These are phyloP conservation scores for Cutaneotrichosporon arboriforme DNA, from an alignment of 1,284 basidiomycete genomes.

Conservation along the genomic window DNA sequence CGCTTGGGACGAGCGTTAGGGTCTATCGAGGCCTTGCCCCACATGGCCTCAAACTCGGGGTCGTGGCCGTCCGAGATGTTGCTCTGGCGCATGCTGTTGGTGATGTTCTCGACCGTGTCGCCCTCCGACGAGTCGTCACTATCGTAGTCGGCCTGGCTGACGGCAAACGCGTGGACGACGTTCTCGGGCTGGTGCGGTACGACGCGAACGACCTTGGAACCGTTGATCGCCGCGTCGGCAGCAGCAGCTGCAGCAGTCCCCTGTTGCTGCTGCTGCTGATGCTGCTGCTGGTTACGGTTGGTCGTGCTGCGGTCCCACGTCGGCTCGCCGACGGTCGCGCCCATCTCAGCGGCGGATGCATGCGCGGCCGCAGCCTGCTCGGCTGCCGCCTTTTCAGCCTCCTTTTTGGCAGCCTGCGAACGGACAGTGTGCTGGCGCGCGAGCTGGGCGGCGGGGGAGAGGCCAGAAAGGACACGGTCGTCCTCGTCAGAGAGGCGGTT, in stretches of 20 bases:
- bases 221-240: background rate
- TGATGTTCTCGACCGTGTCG: slow-evolving; percentile 57
- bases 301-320: slow-evolving; percentile 77
- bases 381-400: slow-evolving; percentile 12
- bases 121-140: slow-evolving; percentile 55
- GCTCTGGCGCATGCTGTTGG: slow-evolving; percentile 6
- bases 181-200: slow-evolving; percentile 23
- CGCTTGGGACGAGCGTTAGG: slow-evolving; percentile 62
- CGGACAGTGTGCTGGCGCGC: slow-evolving; percentile 74
- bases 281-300: slow-evolving; percentile 47
- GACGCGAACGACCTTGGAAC: slow-evolving; percentile 7
- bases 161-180: slow-evolving; percentile 36
- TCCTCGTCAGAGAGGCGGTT: slow-evolving; percentile 56
- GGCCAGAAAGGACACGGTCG: slow-evolving; percentile 61
- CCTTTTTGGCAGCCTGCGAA: slow-evolving; percentile 56
- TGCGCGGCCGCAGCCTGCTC: background rate
- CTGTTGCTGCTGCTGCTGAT: no score
- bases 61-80: slow-evolving; percentile 13
- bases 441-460: slow-evolving; percentile 87
- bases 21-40: slow-evolving; percentile 64
- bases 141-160: slow-evolving; percentile 57
- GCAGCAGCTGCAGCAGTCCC: background rate
- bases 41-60: slow-evolving; percentile 55
- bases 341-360: slow-evolving; percentile 1
- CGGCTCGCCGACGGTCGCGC: slow-evolving; percentile 22